Evolutionary conservation across 2,329 filamentous ascomycete genomes (phyloP).

Genomic region (Neodidymelliopsis sp.): DNA sequence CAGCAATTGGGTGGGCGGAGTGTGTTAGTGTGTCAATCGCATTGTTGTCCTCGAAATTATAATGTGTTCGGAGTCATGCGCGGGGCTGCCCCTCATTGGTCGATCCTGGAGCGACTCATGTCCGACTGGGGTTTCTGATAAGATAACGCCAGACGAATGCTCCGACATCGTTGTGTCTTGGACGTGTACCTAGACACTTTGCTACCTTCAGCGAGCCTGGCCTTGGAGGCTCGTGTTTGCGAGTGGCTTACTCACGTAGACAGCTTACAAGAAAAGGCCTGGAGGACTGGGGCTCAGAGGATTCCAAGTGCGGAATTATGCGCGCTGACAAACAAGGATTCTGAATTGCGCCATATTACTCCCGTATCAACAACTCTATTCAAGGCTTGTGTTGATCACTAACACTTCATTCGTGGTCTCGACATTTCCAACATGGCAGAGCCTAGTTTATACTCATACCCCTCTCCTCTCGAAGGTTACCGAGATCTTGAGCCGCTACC

Average conservation of each 20-base stretch:
- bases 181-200: background rate
- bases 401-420: conserved; percentile 13
- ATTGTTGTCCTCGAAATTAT: conserved; percentile 37
- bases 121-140: conserved; percentile 26
- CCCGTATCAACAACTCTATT: background rate
- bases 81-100: conserved; percentile 30
- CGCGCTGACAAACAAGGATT: conserved; percentile 14
- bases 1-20: conserved; percentile 34
- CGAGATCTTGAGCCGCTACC: conserved; percentile 64
- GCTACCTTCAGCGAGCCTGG: background rate
- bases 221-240: background rate
- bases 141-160: conserved; percentile 10
- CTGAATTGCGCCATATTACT: conserved; percentile 7
- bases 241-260: background rate
- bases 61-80: conserved; percentile 34
- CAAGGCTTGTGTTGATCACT: background rate
- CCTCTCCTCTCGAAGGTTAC: conserved; percentile 66
- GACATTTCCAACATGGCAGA: conserved; percentile 47
- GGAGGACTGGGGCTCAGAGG: conserved; percentile 4
- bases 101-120: conserved; percentile 34
- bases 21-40: conserved; percentile 25
- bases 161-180: conserved; percentile 1
- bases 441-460: conserved; percentile 57
- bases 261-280: conserved; percentile 13
- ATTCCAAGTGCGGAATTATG: conserved; percentile 10